Base-by-base conservation (phyloP, 768 basidiomycete species). In the Ramaria sp. region DNA sequence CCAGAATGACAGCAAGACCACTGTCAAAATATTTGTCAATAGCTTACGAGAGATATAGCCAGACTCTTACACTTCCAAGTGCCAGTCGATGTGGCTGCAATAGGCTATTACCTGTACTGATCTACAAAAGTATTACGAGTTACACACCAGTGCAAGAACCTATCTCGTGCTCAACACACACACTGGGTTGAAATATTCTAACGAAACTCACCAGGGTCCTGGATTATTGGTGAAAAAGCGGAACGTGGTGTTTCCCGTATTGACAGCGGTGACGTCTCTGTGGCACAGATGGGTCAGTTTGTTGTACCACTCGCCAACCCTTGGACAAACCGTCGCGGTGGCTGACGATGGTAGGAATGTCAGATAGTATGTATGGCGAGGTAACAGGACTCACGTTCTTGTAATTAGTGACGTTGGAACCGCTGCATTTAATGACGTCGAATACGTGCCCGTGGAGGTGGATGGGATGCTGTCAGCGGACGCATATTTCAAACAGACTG, bases 211-310 rank as follows among this genome's bases (percentile, higher is more conserved):
- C 5, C 77, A 80, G 2, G 78, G 76, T 1, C 79, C 79, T 37
- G 78, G 64, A 57, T 79, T 79, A 49, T 79, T 73, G 2, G 78
- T 79, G 1, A 63, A 66, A 63, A 80, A 80, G 1, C 80, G 70
- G 55, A 82, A 72, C 0, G 74, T 74, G n/a, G 47, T 48, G 20
- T 48, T 48, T 4, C 47, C 47, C 5, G 5, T 5, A 9, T 48
- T 24, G 13, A 48, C 47, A 48, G 47, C 47, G 13, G 22, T 19
- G 6, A 48, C 47, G 17, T 48, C 47, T 24, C 47, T 48, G 30
- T 15, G 30, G 22, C 10, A 24, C 22, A 48, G 5, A 5, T 24
- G 7, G 13, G 10, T 24, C 12, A 13, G 20, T 31, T 5, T 48
- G 19, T 6, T 48, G 4, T 31, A 45, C 13, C 22, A 63, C 24